Conservation (phyloP, 139 green algal genomes). For the Tetraselmis striata region DNA sequence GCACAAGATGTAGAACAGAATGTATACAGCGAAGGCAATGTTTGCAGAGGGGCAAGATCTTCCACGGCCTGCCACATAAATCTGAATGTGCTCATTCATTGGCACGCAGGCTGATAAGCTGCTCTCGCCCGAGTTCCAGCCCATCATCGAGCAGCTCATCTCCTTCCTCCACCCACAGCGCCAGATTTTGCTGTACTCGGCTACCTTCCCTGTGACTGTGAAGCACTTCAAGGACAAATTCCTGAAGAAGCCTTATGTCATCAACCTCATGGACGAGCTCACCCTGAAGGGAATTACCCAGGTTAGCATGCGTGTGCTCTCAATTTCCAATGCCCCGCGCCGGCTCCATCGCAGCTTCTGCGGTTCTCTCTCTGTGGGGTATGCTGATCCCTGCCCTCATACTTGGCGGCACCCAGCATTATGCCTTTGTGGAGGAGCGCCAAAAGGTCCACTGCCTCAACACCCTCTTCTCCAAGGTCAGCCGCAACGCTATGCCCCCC, state of each 20-base stretch:
- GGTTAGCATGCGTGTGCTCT: too few species aligned
- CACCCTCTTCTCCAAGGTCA: constrained; percentile 92
- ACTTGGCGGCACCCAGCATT: constrained; percentile 94
- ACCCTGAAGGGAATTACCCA: constrained; percentile 93
- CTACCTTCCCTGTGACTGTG: constrained; percentile 97
- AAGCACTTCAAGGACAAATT: constrained; percentile 97
- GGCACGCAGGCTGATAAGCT: constrained; percentile 87
- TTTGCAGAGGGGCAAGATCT: too few species aligned
- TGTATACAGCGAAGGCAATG: too few species aligned
- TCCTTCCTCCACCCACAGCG: constrained; percentile 66
- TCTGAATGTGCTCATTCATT: too few species aligned
- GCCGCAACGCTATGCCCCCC: not conserved
- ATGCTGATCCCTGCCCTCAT: not conserved
- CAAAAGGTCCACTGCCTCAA: constrained; percentile 91
- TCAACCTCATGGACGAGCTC: constrained; percentile 99
- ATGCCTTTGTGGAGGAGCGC: constrained; percentile 98
- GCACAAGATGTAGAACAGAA: too few species aligned
- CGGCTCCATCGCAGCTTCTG: not conserved
- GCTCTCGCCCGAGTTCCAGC: constrained; percentile 93
- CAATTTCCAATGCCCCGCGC: not conserved
- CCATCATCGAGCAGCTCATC: constrained; percentile 93
- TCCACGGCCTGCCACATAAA: too few species aligned
- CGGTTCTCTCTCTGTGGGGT: constrained; percentile 16
- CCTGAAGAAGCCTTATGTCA: constrained; percentile 94
- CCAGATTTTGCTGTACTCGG: constrained; percentile 97